phyloP scores from a whole-genome alignment of 208 protist species.

The Trichomonas vaginalis region DNA sequence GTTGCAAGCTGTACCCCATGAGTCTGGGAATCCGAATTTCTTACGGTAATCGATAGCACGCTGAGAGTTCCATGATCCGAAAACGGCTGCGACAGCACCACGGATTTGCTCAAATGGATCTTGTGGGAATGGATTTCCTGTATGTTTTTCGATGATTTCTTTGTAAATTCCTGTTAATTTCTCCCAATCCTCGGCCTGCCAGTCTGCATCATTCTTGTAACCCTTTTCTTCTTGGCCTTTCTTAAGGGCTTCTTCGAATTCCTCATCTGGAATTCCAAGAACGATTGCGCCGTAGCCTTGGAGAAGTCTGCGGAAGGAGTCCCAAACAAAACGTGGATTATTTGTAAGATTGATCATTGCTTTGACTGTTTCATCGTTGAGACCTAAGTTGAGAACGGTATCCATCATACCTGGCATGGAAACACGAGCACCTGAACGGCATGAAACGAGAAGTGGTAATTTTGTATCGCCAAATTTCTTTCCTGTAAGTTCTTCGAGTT shows the following conservation, averaged over 20 bases:
- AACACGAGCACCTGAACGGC: background rate
- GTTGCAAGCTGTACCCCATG: background rate
- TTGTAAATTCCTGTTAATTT: background rate
- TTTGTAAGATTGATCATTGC: background rate
- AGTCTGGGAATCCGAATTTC: background rate
- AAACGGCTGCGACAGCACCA: background rate
- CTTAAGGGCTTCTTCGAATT: background rate
- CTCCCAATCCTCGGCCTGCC: background rate
- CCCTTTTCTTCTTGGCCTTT: background rate
- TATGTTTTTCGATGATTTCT: background rate
- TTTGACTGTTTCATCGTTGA: background rate
- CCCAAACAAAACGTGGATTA: background rate
- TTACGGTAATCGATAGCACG: background rate
- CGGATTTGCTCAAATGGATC: background rate
- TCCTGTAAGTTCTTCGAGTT: background rate
- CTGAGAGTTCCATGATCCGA: background rate
- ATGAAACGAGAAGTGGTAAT: background rate
- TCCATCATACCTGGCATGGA: background rate
- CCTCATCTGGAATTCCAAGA: background rate
- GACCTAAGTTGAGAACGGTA: background rate
- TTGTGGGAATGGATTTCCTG: background rate
- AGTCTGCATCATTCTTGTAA: background rate
- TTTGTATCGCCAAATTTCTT: background rate
- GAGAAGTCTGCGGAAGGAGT: background rate
- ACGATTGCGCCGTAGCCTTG: background rate